Evolutionary conservation across 31 red algal genomes (phyloP).

Genomic region (Asparagopsis taxiformis): DNA sequence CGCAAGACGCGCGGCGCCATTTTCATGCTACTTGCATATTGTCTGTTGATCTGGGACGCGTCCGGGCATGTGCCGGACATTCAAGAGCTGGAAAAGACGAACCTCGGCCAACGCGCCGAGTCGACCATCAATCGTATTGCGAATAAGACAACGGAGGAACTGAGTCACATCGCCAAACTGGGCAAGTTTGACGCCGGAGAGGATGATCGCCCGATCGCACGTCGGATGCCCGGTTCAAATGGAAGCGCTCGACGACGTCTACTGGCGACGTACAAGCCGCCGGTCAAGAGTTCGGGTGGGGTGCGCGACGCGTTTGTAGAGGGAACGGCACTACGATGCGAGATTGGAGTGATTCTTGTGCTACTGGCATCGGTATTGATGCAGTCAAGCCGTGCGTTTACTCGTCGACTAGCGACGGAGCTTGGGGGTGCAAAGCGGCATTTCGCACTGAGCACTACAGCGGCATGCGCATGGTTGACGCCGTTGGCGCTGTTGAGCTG

Average conservation of each 20-base stretch:
- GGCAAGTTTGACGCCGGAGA: too few species aligned
- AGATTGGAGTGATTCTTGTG: conserved; percentile 72
- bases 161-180: conserved; percentile 1
- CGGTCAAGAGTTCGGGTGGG: not conserved
- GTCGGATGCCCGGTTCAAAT: too few species aligned
- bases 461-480: conserved; percentile 34
- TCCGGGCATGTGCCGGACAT: conserved; percentile 57
- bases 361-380: conserved; percentile 63
- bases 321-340: conserved; percentile 52
- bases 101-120: conserved; percentile 46
- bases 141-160: conserved; percentile 27
- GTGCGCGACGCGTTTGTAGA: conserved; percentile 28
- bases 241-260: conserved; percentile 1
- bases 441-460: conserved; percentile 53
- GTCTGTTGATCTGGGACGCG: conserved; percentile 69
- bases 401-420: conserved; percentile 64
- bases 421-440: conserved; percentile 71
- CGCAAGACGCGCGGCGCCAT: conserved; percentile 69
- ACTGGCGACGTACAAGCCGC: conserved; percentile 2
- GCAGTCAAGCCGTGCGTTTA: conserved; percentile 55
- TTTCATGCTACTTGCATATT: conserved; percentile 58
- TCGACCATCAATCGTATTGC: conserved; percentile 24
- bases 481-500: conserved; percentile 16
- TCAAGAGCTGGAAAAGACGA: conserved; percentile 37
- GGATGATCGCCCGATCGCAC: too few species aligned